A percentile compares a stretch with the other conserved stretches of the same genome.
phyloP scores from a whole-genome alignment of 2,329 filamentous ascomycete genomes.

The Phialophora verrucosa region DNA sequence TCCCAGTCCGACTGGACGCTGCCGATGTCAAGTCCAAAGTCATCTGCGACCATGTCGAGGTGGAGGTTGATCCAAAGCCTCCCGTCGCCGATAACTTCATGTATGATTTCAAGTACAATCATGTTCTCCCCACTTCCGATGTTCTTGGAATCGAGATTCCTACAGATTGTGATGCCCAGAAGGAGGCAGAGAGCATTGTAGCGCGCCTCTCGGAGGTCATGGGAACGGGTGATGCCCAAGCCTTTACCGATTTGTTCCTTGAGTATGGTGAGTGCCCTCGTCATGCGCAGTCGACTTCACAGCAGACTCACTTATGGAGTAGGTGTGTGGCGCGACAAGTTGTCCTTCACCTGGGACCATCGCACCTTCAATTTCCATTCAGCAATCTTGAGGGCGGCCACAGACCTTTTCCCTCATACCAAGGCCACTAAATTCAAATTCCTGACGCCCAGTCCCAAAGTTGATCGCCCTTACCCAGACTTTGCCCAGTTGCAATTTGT shows the following conservation, averaged over 20 bases:
- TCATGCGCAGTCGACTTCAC: neutral
- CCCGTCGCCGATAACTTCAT: conserved; percentile 50
- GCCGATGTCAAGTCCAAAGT: conserved; percentile 24
- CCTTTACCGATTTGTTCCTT: conserved; percentile 41
- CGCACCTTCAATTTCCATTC: conserved; percentile 46
- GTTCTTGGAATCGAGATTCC: conserved; percentile 43
- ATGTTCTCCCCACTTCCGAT: conserved; percentile 44
- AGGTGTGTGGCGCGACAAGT: conserved; percentile 48
- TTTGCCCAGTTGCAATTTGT: conserved; percentile 43
- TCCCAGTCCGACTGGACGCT: conserved; percentile 5
- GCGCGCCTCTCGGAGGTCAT: conserved; percentile 32
- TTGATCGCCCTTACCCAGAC: conserved; percentile 42
- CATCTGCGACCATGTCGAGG: conserved; percentile 13
- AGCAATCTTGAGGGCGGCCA: conserved; percentile 44
- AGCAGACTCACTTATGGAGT: conserved; percentile 17
- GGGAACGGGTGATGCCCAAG: conserved; percentile 35
- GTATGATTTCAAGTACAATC: conserved; percentile 52
- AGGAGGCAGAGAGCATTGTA: conserved; percentile 25
- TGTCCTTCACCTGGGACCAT: conserved; percentile 48
- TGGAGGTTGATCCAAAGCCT: conserved; percentile 12
- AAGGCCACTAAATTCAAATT: conserved; percentile 42
- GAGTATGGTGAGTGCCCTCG: conserved; percentile 33
- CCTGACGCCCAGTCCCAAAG: conserved; percentile 35
- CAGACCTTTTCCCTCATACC: conserved; percentile 43
- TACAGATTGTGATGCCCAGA: conserved; percentile 36